Evolutionary conservation across 1,284 basidiomycete species (phyloP), one percentile per base, ranked within the genome.

Genomic region (Pseudozyma pruni): DNA sequence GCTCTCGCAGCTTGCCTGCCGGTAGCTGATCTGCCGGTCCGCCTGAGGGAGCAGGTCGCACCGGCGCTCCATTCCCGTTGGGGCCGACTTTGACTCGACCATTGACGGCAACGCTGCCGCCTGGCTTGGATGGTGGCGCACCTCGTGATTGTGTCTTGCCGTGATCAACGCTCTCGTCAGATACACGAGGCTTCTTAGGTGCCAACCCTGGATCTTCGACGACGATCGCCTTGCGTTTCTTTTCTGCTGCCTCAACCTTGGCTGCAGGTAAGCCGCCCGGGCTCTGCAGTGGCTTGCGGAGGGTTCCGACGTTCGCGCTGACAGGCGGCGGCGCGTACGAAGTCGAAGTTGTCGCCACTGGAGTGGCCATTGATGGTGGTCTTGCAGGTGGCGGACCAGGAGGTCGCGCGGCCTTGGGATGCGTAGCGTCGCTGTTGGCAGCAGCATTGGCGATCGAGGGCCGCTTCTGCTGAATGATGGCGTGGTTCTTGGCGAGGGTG

Each of bases 221-320:
- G 33, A 66, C 51, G 22, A 68, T 68, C n/a, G 46, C 41, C 37
- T 68, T 68, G 46, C 64, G 64, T 46, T 68, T 68, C 53, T 56
- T 56, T 23, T 50, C 51, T 13, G 53, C 62, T n/a, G 50, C 38
- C 7, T 16, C 37, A 2, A 39, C 50, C 43, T 34, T 46, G 25
- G 50, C 33, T 1, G 33, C 25, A 23, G 34, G 19, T 11, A 47
- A 23, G 10, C 53, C 53, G 27, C 52, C 51, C 10, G 39, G 48
- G 19, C 20, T 42, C 25, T 41, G 55, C 43, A 51, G 19, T 13
- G 48, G 34, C 25, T 23, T 45, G 10, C 47, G 53, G 16, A 20
- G 14, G 1, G 19, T 7, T 8, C 19, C 39, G 20, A 27, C 44
- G 22, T 10, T 33, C 23, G 44, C 10, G 16, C 42, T 47, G 41